Base-by-base conservation (phyloP, 1,284 basidiomycete genomes). In the Puccinia polysora region DNA sequence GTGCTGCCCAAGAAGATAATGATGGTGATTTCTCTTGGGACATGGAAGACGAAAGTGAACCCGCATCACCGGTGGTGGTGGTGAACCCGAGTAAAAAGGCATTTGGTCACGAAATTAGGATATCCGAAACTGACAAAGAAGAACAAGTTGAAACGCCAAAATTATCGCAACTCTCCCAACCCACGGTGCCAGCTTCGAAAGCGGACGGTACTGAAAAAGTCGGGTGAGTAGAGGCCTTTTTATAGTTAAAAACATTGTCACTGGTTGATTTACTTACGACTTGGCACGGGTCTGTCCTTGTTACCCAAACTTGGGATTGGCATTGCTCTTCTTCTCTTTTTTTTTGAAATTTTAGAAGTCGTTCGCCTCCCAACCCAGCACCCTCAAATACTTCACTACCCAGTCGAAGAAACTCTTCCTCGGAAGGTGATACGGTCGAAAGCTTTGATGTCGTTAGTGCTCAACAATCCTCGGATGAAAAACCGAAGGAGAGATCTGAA, bases 21-120 rank as follows among this genome's bases (percentile, higher is more conserved):
- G 63, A 65, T 12, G 63, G 63, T n/a, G 63, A 65, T 53, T 65
- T 65, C 23, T 65, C 63, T 5, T 65, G 63, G 63, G 63, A 65
- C 34, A 65, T 65, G 63, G 63, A 65, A 38, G 47, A 64, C 32
- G 62, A 64, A 32, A 64, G 62, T 50, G 62, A 64, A 45, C 53
- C 53, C 7, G 32, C 53, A 2, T 56, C 53, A 25, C 59, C 43
- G 5, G 23, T 28, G 23, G 53, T 56, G 53, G 38, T 56, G 4
- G 18, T 56, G 4, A 56, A 56, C 7, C 12, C 53, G 25, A 8
- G 1, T 15, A n/a, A 56, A 56, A 34, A 56, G 38, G n/a, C 4
- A 15, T 18, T 23, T 34, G 53, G 14, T 30, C 4, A 7, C n/a
- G 53, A 34, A n/a, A 20, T 5, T 34, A 34, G 38, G 23, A 34